Percentiles rank a stretch among this genome's conserved stretches.
phyloP scores from a whole-genome alignment of 2,329 filamentous ascomycete genomes.

The Penicillium sp. region DNA sequence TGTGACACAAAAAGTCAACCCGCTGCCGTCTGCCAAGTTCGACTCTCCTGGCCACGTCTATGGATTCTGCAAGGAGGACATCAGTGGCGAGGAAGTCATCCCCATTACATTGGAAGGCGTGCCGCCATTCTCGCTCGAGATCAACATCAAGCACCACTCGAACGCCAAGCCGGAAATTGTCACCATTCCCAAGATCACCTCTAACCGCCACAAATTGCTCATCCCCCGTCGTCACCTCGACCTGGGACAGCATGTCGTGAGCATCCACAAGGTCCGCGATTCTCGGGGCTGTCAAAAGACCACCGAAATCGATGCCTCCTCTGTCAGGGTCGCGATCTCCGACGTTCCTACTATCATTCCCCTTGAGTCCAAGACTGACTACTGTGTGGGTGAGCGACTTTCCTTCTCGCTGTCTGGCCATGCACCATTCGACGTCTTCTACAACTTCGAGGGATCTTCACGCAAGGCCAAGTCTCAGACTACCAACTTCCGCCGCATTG shows the following conservation, averaged over 20 bases:
- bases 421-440: slow-evolving; percentile 89
- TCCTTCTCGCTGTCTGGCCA: slow-evolving; percentile 89
- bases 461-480: slow-evolving; percentile 72
- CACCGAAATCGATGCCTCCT: slow-evolving; percentile 68
- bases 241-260: slow-evolving; percentile 84
- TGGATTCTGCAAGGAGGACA: slow-evolving; percentile 89
- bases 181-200: slow-evolving; percentile 75
- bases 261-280: slow-evolving; percentile 87
- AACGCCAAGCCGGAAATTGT: slow-evolving; percentile 77
- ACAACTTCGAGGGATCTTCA: slow-evolving; percentile 77
- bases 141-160: slow-evolving; percentile 90
- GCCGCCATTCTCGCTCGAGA: slow-evolving; percentile 85
- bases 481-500: slow-evolving; percentile 88
- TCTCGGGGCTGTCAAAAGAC: slow-evolving; percentile 81
- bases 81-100: slow-evolving; percentile 79
- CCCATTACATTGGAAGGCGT: slow-evolving; percentile 81
- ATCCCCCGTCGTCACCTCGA: slow-evolving; percentile 84
- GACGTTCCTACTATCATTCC: slow-evolving; percentile 90
- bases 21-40: slow-evolving; percentile 80
- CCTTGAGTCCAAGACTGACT: slow-evolving; percentile 80
- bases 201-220: slow-evolving; percentile 73
- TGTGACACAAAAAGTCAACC: slow-evolving; percentile 80
- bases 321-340: slow-evolving; percentile 88
- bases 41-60: slow-evolving; percentile 86
- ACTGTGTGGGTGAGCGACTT: slow-evolving; percentile 93